phyloP scores from a whole-genome alignment of 352 stramenopile genomes.

The Peronosclerospora sorghi region DNA sequence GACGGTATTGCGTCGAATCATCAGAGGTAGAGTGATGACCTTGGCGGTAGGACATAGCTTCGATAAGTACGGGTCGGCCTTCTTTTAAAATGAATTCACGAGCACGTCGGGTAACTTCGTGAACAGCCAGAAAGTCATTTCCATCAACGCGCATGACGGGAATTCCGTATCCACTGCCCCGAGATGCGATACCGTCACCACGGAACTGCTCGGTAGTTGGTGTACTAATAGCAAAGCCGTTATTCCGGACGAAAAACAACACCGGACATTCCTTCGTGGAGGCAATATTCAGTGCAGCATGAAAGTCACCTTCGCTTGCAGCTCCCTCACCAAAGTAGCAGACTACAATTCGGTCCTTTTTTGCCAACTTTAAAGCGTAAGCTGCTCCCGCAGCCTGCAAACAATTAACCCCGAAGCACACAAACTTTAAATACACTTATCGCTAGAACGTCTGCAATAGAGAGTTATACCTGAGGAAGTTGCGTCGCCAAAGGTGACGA shows the following conservation, averaged over 20 bases:
- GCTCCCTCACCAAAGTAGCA: constrained; percentile 97
- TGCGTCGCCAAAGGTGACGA: constrained; percentile 95
- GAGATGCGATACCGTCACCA: constrained; percentile 93
- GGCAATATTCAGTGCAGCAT: constrained; percentile 95
- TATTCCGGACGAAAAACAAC: constrained; percentile 98
- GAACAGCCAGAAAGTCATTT: constrained; percentile 95
- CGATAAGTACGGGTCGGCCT: constrained; percentile 90
- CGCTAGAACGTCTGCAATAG: too few relatives aligned
- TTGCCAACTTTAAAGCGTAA: constrained; percentile 93
- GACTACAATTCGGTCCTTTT: constrained; percentile 85
- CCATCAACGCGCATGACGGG: constrained; percentile 94
- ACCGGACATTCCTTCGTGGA: constrained; percentile 92
- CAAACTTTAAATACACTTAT: neutral
- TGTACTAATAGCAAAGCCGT: constrained; percentile 97
- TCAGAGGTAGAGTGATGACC: constrained; percentile 98
- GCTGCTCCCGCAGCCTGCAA: constrained; percentile 89
- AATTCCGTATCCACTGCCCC: constrained; percentile 94
- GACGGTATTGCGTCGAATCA: constrained; percentile 93
- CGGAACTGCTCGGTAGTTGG: constrained; percentile 93
- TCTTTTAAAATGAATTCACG: constrained; percentile 86
- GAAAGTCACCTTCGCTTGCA: constrained; percentile 96
- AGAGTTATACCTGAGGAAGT: constrained; percentile 78
- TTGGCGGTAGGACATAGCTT: constrained; percentile 97
- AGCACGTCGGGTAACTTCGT: constrained; percentile 87
- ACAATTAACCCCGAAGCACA: neutral